Percentiles rank a stretch among this genome's conserved stretches.
Conservation (phyloP, 768 basidiomycete genomes). For the Thelephora aurantiotincta region DNA sequence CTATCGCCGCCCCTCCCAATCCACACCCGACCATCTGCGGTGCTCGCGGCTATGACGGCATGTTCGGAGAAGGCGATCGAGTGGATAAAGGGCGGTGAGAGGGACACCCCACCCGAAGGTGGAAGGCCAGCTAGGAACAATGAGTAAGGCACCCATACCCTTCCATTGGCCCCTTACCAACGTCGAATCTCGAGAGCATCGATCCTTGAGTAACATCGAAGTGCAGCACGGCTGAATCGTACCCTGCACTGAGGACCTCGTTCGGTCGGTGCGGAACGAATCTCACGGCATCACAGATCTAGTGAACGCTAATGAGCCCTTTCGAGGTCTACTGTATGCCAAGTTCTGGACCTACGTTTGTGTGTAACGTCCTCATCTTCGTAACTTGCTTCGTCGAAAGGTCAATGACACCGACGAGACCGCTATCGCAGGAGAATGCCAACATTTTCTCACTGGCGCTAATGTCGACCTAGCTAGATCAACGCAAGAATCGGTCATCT, state of each 20-base stretch:
- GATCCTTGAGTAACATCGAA: slow-evolving; percentile 46
- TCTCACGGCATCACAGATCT: slow-evolving; percentile 60
- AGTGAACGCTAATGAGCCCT: not conserved
- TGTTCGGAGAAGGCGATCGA: slow-evolving; percentile 42
- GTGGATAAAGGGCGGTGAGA: slow-evolving; percentile 67
- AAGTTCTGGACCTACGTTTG: slow-evolving; percentile 33
- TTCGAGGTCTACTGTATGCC: not conserved
- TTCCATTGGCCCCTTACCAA: slow-evolving; percentile 27
- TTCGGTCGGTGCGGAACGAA: slow-evolving; percentile 60
- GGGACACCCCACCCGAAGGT: slow-evolving; percentile 32
- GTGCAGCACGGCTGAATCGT: slow-evolving; percentile 55
- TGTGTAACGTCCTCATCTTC: slow-evolving; percentile 49
- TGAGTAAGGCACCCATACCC: slow-evolving; percentile 1
- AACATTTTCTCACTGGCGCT: slow-evolving; percentile 36
- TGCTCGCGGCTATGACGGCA: slow-evolving; percentile 54
- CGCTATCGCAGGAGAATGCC: slow-evolving; percentile 61
- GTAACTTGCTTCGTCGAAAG: slow-evolving; percentile 30
- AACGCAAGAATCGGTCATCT: slow-evolving; percentile 11
- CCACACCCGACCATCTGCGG: slow-evolving; percentile 64
- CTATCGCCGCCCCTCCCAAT: slow-evolving; percentile 60
- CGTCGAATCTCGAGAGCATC: slow-evolving; percentile 41
- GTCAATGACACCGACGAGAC: slow-evolving; percentile 53
- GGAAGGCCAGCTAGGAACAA: slow-evolving; percentile 21
- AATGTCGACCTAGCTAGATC: slow-evolving; percentile 46
- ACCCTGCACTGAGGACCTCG: slow-evolving; percentile 69